Evolutionary conservation across 208 protist genomes (phyloP), one percentile per base, ranked within the genome.

Genomic region (Trypanosoma caninum): DNA sequence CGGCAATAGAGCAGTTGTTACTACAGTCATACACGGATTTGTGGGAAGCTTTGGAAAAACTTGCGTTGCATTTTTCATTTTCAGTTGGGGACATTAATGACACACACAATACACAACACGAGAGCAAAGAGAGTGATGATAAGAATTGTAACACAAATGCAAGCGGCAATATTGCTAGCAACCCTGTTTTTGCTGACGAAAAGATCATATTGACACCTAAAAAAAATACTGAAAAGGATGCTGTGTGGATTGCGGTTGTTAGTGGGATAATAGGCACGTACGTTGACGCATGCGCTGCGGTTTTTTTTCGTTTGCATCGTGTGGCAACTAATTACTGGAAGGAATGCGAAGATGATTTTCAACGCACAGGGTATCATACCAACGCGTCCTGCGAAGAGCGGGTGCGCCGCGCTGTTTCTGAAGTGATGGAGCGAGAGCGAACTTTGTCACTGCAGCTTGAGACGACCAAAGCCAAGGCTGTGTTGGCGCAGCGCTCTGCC

Each of bases 211-310:
- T 14, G 37, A 7, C 20, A 16, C 53, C 41, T 10, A n/a, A 45
- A n/a, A n/a, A 45, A n/a, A 35, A 62, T 1, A 53, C 25, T 27
- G 5, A 25, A 35, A 37, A 50, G 18, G 64, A 55, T 25, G 48
- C 28, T 16, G n/a, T 51, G 4, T 69, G 42, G 53, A 33, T 1
- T 30, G 45, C 28, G 1, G 55, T 63, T 9, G 27, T 37, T 1
- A 30, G 30, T 56, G 55, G 55, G 0, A 58, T 69, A 27, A 13
- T 69, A 31, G 47, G 63, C 34, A 45, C 64, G 7, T 69, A 59
- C 51, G 64, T 57, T 40, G 64, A 63, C 40, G 44, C 54, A 22
- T 63, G 34, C 44, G 55, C 47, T 10, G 31, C 35, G 6, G 38
- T 69, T 3, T 63, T 69, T 57, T 47, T 52, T 13, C 53, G 38